phyloP scores from a whole-genome alignment of 192 early-diverging fungal species.

The Mortierella antarctica region DNA sequence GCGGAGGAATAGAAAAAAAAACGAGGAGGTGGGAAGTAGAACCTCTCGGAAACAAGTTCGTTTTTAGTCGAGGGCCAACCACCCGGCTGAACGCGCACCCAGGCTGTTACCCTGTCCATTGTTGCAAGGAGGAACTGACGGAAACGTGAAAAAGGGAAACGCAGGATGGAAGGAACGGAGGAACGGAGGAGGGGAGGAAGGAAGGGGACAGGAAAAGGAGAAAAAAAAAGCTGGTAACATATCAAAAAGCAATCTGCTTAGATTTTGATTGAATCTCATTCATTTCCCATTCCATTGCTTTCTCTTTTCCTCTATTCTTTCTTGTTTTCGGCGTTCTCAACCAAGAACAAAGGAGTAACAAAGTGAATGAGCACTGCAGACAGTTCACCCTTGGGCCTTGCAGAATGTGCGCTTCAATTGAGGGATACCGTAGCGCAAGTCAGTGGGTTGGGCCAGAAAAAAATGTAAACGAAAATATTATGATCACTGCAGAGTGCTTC shows the following conservation, averaged over 20 bases:
- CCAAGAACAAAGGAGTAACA: neutral
- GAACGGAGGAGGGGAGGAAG: neutral
- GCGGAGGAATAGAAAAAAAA: neutral
- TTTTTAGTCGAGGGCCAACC: conserved; percentile 13
- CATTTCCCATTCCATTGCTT: conserved; percentile 6
- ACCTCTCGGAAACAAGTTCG: neutral
- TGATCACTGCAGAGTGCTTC: no score
- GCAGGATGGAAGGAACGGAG: conserved; percentile 2
- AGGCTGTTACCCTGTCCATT: conserved; percentile 28
- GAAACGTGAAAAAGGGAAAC: conserved; percentile 1
- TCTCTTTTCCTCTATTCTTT: neutral
- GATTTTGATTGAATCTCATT: conserved; percentile 9
- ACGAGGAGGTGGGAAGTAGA: conserved; percentile 8
- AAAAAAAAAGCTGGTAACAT: neutral
- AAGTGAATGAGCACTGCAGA: neutral
- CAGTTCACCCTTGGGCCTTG: no score
- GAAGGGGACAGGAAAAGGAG: conserved; percentile 32
- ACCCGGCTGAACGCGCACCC: conserved; percentile 16
- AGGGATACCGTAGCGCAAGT: no score
- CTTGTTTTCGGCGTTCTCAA: neutral
- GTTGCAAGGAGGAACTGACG: neutral
- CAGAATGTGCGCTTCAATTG: no score
- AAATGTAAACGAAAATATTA: no score
- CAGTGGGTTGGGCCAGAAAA: no score
- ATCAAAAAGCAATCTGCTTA: neutral